A percentile compares a stretch with the other conserved stretches of the same genome.
Conservation (phyloP, 805 yeast species). For the Cyberlindnera xylosilytica region DNA sequence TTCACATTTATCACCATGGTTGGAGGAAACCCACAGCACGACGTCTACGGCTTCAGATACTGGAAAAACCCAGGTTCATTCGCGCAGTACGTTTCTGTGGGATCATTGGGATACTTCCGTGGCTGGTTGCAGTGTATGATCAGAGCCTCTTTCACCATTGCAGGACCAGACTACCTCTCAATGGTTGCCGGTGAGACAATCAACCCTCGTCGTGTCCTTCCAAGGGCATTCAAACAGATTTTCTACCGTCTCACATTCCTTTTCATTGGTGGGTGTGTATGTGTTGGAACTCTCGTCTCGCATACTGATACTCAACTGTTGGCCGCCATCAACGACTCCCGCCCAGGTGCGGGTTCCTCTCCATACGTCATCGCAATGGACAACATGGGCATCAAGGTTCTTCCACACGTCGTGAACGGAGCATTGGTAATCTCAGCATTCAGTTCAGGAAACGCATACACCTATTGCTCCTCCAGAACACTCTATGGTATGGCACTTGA, state of each 20-base stretch:
- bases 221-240: slow-evolving; percentile 77
- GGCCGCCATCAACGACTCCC: slow-evolving; percentile 53
- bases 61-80: slow-evolving; percentile 45
- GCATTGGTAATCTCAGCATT: slow-evolving; percentile 72
- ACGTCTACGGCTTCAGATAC: slow-evolving; percentile 56
- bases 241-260: slow-evolving; percentile 64
- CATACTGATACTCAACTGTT: slow-evolving; percentile 61
- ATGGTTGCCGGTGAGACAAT: slow-evolving; percentile 83
- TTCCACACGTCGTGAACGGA: slow-evolving; percentile 79
- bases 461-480: slow-evolving; percentile 68
- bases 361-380: slow-evolving; percentile 85
- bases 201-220: slow-evolving; percentile 65
- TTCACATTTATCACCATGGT: slow-evolving; percentile 81
- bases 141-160: slow-evolving; percentile 74
- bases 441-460: slow-evolving; percentile 81
- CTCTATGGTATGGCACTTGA: slow-evolving; percentile 67
- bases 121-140: slow-evolving; percentile 70
- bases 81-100: slow-evolving; percentile 51
- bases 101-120: slow-evolving; percentile 60
- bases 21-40: slow-evolving; percentile 79
- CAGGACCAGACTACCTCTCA: slow-evolving; percentile 84
- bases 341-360: slow-evolving; percentile 76
- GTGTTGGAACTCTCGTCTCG: slow-evolving; percentile 75
- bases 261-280: slow-evolving; percentile 70
- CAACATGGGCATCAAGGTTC: slow-evolving; percentile 57